A percentile compares a stretch with the other conserved stretches of the same genome.
phyloP scores from a whole-genome alignment of 306 rosid species.

The Urtica urens region DNA sequence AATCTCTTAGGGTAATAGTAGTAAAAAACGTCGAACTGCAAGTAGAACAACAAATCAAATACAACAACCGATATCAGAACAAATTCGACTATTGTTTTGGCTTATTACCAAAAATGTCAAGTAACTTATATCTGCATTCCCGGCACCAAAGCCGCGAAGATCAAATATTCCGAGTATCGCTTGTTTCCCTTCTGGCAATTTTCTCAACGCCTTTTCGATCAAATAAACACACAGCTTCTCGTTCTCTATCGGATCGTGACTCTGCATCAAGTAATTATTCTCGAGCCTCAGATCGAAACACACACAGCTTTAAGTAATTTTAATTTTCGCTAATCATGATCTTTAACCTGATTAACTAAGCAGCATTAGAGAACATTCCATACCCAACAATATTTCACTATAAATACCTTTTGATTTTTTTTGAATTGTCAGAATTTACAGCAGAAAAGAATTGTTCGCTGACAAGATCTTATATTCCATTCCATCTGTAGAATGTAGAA shows the following conservation, averaged over 20 bases:
- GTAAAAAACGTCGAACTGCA: slow-evolving; percentile 86
- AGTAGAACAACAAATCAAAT: slow-evolving; percentile 8
- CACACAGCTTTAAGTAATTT: too few species aligned
- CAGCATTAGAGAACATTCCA: too few species aligned
- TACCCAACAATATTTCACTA: too few species aligned
- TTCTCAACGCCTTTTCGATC: slow-evolving; percentile 71
- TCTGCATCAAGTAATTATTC: slow-evolving; percentile 33
- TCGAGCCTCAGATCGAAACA: too few species aligned
- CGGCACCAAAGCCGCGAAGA: slow-evolving; percentile 63
- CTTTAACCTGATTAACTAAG: too few species aligned
- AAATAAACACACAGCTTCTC: slow-evolving; percentile 68
- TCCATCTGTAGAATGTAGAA: too few species aligned
- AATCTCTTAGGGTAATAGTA: slow-evolving; percentile 74
- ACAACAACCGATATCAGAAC: background rate
- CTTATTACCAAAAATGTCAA: slow-evolving; percentile 63
- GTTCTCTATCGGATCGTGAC: slow-evolving; percentile 44
- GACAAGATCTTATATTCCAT: too few species aligned
- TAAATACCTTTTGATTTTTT: too few species aligned
- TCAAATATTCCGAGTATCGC: slow-evolving; percentile 67
- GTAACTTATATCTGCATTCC: slow-evolving; percentile 67
- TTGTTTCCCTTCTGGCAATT: slow-evolving; percentile 60
- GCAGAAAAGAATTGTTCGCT: too few species aligned
- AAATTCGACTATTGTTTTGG: background rate
- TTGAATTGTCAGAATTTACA: too few species aligned
- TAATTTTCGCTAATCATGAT: slow-evolving; percentile 9